phyloP scores from a whole-genome alignment of 768 basidiomycete genomes.

The Fomitopsis pulvina region DNA sequence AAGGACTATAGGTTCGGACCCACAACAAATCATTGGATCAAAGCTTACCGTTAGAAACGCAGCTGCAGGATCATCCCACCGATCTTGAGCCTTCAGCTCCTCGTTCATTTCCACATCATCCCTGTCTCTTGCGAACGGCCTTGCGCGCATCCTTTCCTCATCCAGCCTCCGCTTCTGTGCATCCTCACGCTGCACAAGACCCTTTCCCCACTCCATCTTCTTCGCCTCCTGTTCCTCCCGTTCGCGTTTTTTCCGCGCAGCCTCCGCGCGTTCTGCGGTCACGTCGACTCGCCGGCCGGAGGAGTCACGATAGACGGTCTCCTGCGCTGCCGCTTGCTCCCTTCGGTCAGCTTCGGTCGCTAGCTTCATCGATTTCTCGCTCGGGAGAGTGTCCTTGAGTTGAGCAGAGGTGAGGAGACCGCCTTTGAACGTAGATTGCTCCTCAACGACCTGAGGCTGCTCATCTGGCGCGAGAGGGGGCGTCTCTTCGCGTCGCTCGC shows the following conservation, averaged over 20 bases:
- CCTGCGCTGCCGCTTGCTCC: constrained; percentile 61
- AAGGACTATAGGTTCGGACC: neutral
- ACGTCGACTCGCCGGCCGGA: constrained; percentile 86
- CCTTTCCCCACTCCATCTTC: constrained; percentile 99
- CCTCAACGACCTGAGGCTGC: constrained; percentile 47
- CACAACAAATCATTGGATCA: too few species aligned
- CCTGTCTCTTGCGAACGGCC: constrained; percentile 68
- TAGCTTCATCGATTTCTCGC: constrained; percentile 23
- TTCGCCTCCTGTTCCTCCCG: constrained; percentile 79
- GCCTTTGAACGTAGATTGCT: constrained; percentile 45
- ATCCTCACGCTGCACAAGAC: constrained; percentile 83
- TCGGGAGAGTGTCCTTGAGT: constrained; percentile 57
- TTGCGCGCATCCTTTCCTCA: constrained; percentile 58
- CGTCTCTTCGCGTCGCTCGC: constrained; percentile 34
- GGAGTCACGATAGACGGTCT: constrained; percentile 92
- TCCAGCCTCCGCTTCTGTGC: constrained; percentile 58
- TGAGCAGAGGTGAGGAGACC: constrained; percentile 77
- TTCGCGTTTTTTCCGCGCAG: constrained; percentile 72
- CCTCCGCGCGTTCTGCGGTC: constrained; percentile 79
- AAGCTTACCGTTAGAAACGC: constrained; percentile 78
- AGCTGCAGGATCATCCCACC: constrained; percentile 98
- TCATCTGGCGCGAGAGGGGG: constrained; percentile 59
- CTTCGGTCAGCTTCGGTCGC: constrained; percentile 38
- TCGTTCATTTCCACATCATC: constrained; percentile 87
- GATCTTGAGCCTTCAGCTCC: constrained; percentile 67